Evolutionary conservation across 176 grass and related monocot species (phyloP).

Genomic region (Carex pumila): DNA sequence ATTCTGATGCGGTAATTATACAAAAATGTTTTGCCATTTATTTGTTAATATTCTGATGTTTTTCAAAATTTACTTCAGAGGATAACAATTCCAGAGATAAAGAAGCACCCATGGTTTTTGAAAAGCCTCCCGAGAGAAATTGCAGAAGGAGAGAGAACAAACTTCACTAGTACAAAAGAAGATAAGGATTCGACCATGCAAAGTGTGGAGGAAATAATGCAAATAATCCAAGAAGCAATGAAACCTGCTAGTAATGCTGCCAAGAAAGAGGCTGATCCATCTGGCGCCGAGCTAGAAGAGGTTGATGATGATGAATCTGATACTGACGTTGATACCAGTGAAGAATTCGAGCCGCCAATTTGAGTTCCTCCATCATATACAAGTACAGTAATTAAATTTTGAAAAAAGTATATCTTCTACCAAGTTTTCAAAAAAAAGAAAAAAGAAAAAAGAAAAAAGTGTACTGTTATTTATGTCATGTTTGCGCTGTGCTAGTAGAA

Average conservation of each 20-base stretch:
- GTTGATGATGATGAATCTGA: slow-evolving; percentile 46
- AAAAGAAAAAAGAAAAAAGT: too few species aligned
- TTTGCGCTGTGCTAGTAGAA: not conserved
- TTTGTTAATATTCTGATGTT: not conserved
- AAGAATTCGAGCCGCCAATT: not conserved
- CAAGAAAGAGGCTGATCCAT: slow-evolving; percentile 22
- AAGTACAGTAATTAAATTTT: not conserved
- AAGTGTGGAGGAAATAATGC: slow-evolving; percentile 75
- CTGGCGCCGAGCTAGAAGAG: slow-evolving; percentile 40
- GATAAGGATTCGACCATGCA: slow-evolving; percentile 18
- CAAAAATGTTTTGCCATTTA: too few species aligned
- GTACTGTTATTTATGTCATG: not conserved
- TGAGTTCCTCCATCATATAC: not conserved
- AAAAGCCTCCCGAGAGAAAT: slow-evolving; percentile 80
- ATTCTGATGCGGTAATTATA: too few species aligned
- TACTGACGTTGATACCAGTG: slow-evolving; percentile 18
- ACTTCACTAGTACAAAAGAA: slow-evolving; percentile 31
- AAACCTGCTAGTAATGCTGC: slow-evolving; percentile 39
- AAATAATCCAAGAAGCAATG: slow-evolving; percentile 73
- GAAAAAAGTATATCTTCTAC: not conserved
- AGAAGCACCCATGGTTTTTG: slow-evolving; percentile 75
- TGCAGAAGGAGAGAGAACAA: slow-evolving; percentile 52
- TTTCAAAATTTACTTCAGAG: slow-evolving; percentile 37
- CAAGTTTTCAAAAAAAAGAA: too few species aligned
- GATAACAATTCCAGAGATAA: slow-evolving; percentile 92